Conservation (phyloP, 768 basidiomycete species). For the Lentinula sp. region DNA sequence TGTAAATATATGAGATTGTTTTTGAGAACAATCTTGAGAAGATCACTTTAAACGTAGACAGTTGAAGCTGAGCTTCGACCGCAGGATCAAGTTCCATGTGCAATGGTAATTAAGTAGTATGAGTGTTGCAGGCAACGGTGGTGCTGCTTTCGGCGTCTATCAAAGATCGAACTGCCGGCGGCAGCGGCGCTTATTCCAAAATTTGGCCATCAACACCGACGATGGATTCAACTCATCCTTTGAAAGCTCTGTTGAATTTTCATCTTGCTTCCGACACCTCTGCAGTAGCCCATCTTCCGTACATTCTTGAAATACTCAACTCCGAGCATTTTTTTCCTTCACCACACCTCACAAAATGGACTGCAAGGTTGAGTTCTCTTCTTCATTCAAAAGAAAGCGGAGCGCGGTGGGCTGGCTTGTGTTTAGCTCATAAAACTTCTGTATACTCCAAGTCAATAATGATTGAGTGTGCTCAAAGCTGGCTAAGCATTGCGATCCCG, state of each 20-base stretch:
- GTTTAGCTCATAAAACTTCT: constrained; percentile 64
- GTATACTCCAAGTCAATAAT: constrained; percentile 51
- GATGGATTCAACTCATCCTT: constrained; percentile 45
- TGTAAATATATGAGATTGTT: constrained; percentile 20
- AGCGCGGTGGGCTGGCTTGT: constrained; percentile 76
- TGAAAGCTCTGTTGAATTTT: constrained; percentile 62
- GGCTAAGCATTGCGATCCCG: constrained; percentile 62
- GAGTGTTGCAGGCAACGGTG: background rate
- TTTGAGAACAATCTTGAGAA: background rate
- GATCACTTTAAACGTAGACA: constrained; percentile 50
- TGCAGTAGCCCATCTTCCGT: constrained; percentile 52
- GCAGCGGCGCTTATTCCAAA: background rate
- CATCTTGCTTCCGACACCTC: constrained; percentile 68
- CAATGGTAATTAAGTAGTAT: background rate
- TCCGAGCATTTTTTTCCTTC: constrained; percentile 51
- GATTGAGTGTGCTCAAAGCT: constrained; percentile 66
- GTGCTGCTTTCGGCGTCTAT: too few relatives aligned
- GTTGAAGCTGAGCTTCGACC: constrained; percentile 45
- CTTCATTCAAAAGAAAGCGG: constrained; percentile 74
- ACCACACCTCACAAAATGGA: constrained; percentile 69
- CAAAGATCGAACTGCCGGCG: background rate
- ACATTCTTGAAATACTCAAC: constrained; percentile 50
- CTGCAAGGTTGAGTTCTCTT: constrained; percentile 63
- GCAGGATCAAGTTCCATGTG: constrained; percentile 39
- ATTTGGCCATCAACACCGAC: background rate